Percentiles rank a stretch among this genome's conserved stretches.
Conservation (phyloP, 2,329 filamentous ascomycete species). For the Xenosphaeropsis pyriputrescens region DNA sequence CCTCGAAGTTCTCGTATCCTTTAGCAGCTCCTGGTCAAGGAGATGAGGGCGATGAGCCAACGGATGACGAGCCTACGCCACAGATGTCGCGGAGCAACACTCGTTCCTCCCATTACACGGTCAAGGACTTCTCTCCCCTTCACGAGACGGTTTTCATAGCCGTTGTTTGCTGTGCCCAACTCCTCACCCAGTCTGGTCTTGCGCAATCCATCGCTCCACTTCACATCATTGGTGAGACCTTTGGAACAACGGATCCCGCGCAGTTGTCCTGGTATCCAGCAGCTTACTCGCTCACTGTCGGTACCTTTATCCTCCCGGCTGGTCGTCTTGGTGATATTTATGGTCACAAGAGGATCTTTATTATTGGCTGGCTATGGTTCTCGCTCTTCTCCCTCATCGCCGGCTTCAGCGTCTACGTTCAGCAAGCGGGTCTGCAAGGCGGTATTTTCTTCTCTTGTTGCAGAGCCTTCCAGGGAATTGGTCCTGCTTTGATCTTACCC, state of each 20-base stretch:
- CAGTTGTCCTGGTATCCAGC: slow-evolving; percentile 40
- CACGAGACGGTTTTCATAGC: slow-evolving; percentile 23
- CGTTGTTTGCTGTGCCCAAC: slow-evolving; percentile 29
- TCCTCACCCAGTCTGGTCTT: slow-evolving; percentile 32
- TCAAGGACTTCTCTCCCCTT: not conserved
- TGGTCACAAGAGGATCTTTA: slow-evolving; percentile 32
- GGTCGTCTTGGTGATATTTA: slow-evolving; percentile 36
- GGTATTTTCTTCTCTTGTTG: slow-evolving; percentile 27
- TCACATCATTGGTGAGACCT: slow-evolving; percentile 29
- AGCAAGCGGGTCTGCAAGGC: slow-evolving; percentile 6
- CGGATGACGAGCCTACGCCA: too few relatives aligned
- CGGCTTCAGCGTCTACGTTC: slow-evolving; percentile 13
- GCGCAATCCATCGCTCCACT: slow-evolving; percentile 31
- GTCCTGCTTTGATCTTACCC: slow-evolving; percentile 34
- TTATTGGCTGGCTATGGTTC: slow-evolving; percentile 27
- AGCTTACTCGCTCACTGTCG: slow-evolving; percentile 36
- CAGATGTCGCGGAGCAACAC: too few relatives aligned
- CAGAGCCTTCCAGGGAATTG: slow-evolving; percentile 39
- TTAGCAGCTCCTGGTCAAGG: too few relatives aligned
- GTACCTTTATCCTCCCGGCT: slow-evolving; percentile 34
- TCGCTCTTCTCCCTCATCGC: slow-evolving; percentile 12
- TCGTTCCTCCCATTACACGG: too few relatives aligned
- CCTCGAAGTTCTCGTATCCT: too few relatives aligned
- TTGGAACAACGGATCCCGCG: slow-evolving; percentile 25
- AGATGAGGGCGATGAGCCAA: too few relatives aligned